Evolutionary conservation across 2,329 filamentous ascomycete genomes (phyloP).

Genomic region (Botrytis tulipae): DNA sequence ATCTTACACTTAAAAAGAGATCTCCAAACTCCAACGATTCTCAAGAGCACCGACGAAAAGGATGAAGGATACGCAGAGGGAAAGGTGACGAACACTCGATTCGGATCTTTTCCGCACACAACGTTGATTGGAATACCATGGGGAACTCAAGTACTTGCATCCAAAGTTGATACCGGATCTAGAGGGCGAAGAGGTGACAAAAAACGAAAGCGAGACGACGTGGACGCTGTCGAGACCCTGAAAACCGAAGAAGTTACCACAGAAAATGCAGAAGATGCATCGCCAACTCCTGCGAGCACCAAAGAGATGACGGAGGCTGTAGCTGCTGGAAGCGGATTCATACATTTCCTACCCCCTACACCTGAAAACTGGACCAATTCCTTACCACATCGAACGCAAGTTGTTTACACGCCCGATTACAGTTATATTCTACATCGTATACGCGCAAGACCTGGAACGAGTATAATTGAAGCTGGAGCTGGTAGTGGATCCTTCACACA

Average conservation of each 20-base stretch:
- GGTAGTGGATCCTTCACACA: constrained; percentile 85
- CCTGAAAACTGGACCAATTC: constrained; percentile 81
- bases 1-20: constrained; percentile 89
- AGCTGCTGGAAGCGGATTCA: constrained; percentile 65
- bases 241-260: constrained; percentile 16
- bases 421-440: constrained; percentile 79
- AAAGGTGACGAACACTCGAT: constrained; percentile 84
- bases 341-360: constrained; percentile 75
- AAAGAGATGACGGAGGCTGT: constrained; percentile 50
- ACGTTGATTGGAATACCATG: constrained; percentile 77
- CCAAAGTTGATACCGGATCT: constrained; percentile 87
- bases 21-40: constrained; percentile 72
- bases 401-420: constrained; percentile 84
- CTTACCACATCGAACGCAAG: constrained; percentile 78
- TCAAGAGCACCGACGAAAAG: constrained; percentile 59
- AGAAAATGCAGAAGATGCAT: constrained; percentile 35
- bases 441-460: constrained; percentile 68
- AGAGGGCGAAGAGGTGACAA: constrained; percentile 64
- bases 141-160: constrained; percentile 90
- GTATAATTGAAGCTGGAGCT: constrained; percentile 76
- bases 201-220: constrained; percentile 45
- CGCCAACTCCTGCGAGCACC: constrained; percentile 27
- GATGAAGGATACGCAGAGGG: constrained; percentile 73
- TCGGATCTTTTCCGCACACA: constrained; percentile 83
- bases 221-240: constrained; percentile 32